Evolutionary conservation across 108 stramenopile species (phyloP).

Genomic region (Cyclostephanos tholiformis): DNA sequence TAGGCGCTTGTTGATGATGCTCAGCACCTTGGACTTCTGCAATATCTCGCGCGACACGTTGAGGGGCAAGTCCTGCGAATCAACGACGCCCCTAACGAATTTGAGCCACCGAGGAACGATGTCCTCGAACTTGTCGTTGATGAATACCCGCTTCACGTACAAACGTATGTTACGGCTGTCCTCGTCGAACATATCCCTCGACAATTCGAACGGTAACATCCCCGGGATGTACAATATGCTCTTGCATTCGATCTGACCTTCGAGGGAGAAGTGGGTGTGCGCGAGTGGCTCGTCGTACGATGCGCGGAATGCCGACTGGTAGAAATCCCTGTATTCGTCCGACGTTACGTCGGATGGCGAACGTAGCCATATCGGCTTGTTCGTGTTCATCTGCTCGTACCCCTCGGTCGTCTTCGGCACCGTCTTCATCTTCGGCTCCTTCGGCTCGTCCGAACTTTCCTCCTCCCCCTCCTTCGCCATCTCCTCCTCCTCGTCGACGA

Average conservation of each 20-base stretch:
- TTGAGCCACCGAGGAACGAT: slow-evolving; percentile 97
- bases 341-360: slow-evolving; percentile 87
- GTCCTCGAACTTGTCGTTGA: slow-evolving; percentile 99
- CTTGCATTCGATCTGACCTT: slow-evolving; percentile 98
- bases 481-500: slow-evolving; percentile 85
- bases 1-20: slow-evolving; percentile 96
- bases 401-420: slow-evolving; percentile 85
- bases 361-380: slow-evolving; percentile 97
- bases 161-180: slow-evolving; percentile 89
- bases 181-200: slow-evolving; percentile 97
- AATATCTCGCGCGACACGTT: slow-evolving; percentile 98
- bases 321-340: slow-evolving; percentile 96
- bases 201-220: slow-evolving; percentile 94
- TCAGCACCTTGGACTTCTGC: slow-evolving; percentile 96
- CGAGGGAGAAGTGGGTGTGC: slow-evolving; percentile 93
- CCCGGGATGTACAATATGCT: slow-evolving; percentile 94
- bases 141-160: slow-evolving; percentile 99
- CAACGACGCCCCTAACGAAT: slow-evolving; percentile 95
- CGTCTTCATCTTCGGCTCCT: slow-evolving; percentile 95
- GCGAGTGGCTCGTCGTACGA: slow-evolving; percentile 91
- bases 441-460: slow-evolving; percentile 80
- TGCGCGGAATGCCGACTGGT: slow-evolving; percentile 91
- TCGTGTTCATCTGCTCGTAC: slow-evolving; percentile 93
- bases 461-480: slow-evolving; percentile 52
- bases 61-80: slow-evolving; percentile 93